These are phyloP conservation scores for Russula virescens DNA, from an alignment of 768 basidiomycete species.

Conservation along the genomic window DNA sequence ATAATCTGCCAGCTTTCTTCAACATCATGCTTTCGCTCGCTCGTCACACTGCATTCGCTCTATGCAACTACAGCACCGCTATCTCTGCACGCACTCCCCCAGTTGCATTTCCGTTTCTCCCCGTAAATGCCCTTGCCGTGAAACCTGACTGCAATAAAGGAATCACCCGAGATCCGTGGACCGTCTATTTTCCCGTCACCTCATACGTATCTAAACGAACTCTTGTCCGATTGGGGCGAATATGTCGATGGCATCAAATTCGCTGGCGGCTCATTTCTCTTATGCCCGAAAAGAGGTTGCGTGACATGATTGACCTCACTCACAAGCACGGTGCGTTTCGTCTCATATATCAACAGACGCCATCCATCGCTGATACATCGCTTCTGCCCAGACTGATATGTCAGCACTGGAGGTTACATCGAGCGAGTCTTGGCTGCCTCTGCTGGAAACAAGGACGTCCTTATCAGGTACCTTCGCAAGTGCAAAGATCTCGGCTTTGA, in stretches of 20 bases:
- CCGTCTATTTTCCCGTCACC: conserved; percentile 29
- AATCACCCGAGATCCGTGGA: conserved; percentile 39
- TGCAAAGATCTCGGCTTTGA: conserved; percentile 41
- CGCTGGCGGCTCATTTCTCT: conserved; percentile 40
- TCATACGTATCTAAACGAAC: conserved; percentile 34
- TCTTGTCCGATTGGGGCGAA: conserved; percentile 37
- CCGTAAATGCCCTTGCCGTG: background rate
- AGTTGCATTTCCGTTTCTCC: background rate
- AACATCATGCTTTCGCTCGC: background rate
- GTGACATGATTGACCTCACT: conserved; percentile 34
- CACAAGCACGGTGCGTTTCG: conserved; percentile 28
- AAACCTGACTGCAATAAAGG: background rate
- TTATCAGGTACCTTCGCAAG: conserved; percentile 34
- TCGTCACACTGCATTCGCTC: background rate
- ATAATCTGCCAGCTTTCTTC: no score
- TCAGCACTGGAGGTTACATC: conserved; percentile 41
- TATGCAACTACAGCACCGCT: background rate
- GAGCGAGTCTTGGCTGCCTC: conserved; percentile 36
- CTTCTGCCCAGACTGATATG: conserved; percentile 30
- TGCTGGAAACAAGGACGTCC: conserved; percentile 30
- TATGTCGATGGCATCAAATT: conserved; percentile 30
- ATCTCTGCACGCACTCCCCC: background rate
- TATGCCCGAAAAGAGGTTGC: conserved; percentile 38
- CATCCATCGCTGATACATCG: no score
- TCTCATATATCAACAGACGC: no score